A percentile compares a stretch with the other conserved stretches of the same genome.
Conservation (phyloP, 306 rosid genomes). For the Pueraria montana region DNA sequence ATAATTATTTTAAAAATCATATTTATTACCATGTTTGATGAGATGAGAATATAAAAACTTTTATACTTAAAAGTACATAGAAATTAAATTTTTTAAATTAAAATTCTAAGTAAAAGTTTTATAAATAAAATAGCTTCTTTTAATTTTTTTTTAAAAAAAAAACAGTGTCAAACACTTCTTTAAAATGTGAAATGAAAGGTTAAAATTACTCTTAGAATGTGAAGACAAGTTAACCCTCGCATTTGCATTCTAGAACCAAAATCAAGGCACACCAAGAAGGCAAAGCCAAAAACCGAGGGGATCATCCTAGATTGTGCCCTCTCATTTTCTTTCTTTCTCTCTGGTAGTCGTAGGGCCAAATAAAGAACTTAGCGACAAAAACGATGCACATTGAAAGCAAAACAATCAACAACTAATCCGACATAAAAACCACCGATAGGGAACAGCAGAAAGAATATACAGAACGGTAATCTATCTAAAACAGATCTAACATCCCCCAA, state of each 20-base stretch:
- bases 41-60: too few relatives aligned
- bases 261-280: background rate
- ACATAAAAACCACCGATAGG: background rate
- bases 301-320: conserved; percentile 7
- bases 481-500: background rate
- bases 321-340: background rate
- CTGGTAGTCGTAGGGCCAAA: background rate
- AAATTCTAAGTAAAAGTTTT: too few relatives aligned
- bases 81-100: too few relatives aligned
- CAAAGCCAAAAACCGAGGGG: background rate
- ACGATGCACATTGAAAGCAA: background rate
- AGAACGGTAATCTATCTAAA: conserved; percentile 2
- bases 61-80: too few relatives aligned
- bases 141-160: too few relatives aligned
- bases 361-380: conserved; percentile 11
- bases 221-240: background rate
- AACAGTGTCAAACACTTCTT: background rate
- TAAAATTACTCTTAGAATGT: background rate
- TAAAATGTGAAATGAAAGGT: background rate
- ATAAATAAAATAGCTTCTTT: too few relatives aligned
- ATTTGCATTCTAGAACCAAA: background rate
- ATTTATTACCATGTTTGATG: too few relatives aligned
- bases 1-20: too few relatives aligned
- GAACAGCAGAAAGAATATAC: background rate
- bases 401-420: conserved; percentile 1